These are phyloP conservation scores for Salicornia ramosissima DNA, from an alignment of 148 eudicot genomes.

Conservation along the genomic window DNA sequence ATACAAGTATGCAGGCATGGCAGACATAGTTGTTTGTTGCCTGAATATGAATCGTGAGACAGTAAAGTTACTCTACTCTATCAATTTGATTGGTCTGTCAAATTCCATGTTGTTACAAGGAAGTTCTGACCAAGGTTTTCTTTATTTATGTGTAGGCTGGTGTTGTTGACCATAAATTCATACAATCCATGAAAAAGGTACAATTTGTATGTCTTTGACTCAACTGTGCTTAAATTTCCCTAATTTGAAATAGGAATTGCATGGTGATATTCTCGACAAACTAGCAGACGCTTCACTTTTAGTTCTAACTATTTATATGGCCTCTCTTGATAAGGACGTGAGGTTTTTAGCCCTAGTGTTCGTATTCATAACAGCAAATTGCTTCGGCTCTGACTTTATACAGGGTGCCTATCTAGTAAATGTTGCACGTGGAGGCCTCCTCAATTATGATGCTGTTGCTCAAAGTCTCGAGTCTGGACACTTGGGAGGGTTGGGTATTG, in stretches of 20 bases:
- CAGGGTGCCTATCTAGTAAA: constrained; percentile 83
- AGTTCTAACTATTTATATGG: too few species aligned
- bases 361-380: not conserved
- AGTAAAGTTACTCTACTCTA: constrained; percentile 28
- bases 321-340: too few species aligned
- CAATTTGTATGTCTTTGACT: constrained; percentile 4
- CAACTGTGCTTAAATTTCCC: not conserved
- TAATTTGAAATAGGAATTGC: not conserved
- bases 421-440: constrained; percentile 85
- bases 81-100: constrained; percentile 13
- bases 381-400: constrained; percentile 10
- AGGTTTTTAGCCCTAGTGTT: not conserved
- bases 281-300: not conserved
- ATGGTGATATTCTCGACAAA: not conserved
- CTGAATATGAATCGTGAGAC: constrained; percentile 76
- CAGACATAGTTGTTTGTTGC: constrained; percentile 89
- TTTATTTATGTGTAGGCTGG: constrained; percentile 60
- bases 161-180: constrained; percentile 52
- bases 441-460: constrained; percentile 68
- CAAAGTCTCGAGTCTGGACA: constrained; percentile 63
- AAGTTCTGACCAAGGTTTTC: constrained; percentile 11
- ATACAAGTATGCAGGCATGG: constrained; percentile 65
- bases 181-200: constrained; percentile 94
- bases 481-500: constrained; percentile 87
- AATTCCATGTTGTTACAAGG: not conserved